Evolutionary conservation across 2,329 filamentous ascomycete species (phyloP).

Genomic region (Zymoseptoria passerinii): DNA sequence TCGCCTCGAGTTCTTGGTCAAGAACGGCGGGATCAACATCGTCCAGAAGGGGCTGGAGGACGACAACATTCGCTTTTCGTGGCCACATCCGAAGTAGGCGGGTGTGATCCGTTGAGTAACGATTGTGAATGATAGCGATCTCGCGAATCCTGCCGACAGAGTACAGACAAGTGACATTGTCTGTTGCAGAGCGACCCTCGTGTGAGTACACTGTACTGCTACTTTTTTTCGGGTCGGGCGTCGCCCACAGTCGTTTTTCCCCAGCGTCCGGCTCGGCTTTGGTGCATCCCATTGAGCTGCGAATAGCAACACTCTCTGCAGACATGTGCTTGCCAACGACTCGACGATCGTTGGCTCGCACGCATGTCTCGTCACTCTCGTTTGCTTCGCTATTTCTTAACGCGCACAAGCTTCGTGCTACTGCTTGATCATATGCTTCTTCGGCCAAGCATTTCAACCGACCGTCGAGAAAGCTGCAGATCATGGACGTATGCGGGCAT

Average conservation of each 20-base stretch:
- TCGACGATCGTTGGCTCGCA: neutral
- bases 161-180: neutral
- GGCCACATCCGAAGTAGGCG: slow-evolving; percentile 8
- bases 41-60: slow-evolving; percentile 17
- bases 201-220: neutral
- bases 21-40: slow-evolving; percentile 19
- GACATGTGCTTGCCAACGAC: neutral
- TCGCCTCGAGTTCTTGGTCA: slow-evolving; percentile 19
- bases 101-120: no score
- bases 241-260: neutral
- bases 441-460: neutral
- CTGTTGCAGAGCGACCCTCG: neutral
- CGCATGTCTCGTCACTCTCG: neutral
- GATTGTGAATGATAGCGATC: no score
- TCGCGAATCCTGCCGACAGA: no score
- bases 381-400: neutral
- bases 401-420: neutral
- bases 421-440: neutral
- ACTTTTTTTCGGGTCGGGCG: neutral
- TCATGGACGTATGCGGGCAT: neutral
- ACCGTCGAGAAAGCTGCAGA: neutral
- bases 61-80: slow-evolving; percentile 19
- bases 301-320: neutral
- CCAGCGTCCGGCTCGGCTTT: neutral
- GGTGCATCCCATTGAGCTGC: neutral